These are phyloP conservation scores for Hemisphaericaspora nanyangensis DNA, from an alignment of 805 yeast species.

Conservation along the genomic window DNA sequence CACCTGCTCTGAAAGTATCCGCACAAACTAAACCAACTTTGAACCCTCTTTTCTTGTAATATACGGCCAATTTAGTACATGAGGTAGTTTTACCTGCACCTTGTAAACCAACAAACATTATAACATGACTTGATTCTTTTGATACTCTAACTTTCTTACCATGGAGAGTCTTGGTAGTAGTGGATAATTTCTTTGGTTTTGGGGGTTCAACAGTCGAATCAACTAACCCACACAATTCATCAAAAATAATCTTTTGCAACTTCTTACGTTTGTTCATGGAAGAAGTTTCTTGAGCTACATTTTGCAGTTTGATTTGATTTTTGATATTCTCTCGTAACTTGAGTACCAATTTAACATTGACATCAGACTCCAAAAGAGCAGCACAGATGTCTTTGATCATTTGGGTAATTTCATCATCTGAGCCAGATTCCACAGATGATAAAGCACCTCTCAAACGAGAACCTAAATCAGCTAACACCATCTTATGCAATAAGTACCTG, in stretches of 20 bases:
- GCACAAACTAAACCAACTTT: conserved; percentile 98
- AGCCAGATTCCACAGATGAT: conserved; percentile 38
- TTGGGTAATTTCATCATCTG: conserved; percentile 33
- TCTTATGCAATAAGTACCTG: conserved; percentile 8
- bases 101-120: conserved; percentile 97
- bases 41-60: conserved; percentile 88
- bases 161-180: conserved; percentile 18
- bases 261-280: conserved; percentile 73
- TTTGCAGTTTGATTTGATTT: conserved; percentile 48
- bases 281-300: conserved; percentile 40
- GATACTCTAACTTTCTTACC: conserved; percentile 25
- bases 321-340: conserved; percentile 61
- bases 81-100: conserved; percentile 99
- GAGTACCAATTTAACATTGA: conserved; percentile 80
- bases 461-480: conserved; percentile 48
- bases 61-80: conserved; percentile 93
- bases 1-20: conserved; percentile 99
- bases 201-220: conserved; percentile 64
- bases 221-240: conserved; percentile 82
- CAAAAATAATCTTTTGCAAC: conserved; percentile 89
- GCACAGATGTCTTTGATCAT: conserved; percentile 86
- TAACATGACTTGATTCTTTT: conserved; percentile 45
- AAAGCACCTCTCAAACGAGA: conserved; percentile 40
- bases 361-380: conserved; percentile 92
- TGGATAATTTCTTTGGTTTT: conserved; percentile 75